These are phyloP conservation scores for Durotheca rogersii DNA, from an alignment of 495 filamentous ascomycete genomes.

Conservation along the genomic window DNA sequence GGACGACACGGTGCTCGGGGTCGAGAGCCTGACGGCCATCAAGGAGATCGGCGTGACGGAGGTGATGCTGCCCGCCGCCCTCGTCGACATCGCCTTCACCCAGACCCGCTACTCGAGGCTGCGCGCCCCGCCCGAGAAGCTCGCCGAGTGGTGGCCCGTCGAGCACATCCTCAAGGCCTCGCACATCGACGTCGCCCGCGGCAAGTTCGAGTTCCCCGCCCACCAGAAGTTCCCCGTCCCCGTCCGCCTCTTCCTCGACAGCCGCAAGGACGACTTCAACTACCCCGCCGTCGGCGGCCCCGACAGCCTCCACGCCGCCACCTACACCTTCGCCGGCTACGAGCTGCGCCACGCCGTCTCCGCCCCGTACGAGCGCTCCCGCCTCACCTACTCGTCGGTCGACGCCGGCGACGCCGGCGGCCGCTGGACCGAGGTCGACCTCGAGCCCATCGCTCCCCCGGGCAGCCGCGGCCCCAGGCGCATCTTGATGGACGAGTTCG, in stretches of 20 bases:
- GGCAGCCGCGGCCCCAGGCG: not conserved
- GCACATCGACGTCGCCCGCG: conserved; percentile 36
- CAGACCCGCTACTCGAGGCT: conserved; percentile 37
- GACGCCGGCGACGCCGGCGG: conserved; percentile 47
- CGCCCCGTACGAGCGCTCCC: conserved; percentile 40
- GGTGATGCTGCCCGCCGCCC: conserved; percentile 39
- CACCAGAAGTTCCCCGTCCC: conserved; percentile 40
- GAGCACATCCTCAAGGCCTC: conserved; percentile 40
- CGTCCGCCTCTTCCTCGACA: conserved; percentile 20
- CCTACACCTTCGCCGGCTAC: conserved; percentile 50
- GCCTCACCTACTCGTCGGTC: conserved; percentile 45
- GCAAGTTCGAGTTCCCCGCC: conserved; percentile 41
- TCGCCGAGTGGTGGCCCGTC: conserved; percentile 33
- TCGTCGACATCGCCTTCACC: conserved; percentile 43
- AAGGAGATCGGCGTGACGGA: conserved; percentile 21
- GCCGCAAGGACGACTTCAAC: not conserved
- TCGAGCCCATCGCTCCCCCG: too few relatives aligned
- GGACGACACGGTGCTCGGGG: conserved; percentile 24
- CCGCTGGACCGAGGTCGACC: conserved; percentile 42
- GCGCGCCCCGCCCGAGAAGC: conserved; percentile 3
- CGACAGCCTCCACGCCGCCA: conserved; percentile 32
- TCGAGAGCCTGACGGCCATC: conserved; percentile 29
- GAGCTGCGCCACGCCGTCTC: conserved; percentile 44
- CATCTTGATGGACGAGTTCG: not conserved
- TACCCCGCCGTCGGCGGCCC: not conserved